A percentile compares a stretch with the other conserved stretches of the same genome.
These are phyloP conservation scores for Eudorina sp. DNA, from an alignment of 139 green algal species.

Conservation along the genomic window DNA sequence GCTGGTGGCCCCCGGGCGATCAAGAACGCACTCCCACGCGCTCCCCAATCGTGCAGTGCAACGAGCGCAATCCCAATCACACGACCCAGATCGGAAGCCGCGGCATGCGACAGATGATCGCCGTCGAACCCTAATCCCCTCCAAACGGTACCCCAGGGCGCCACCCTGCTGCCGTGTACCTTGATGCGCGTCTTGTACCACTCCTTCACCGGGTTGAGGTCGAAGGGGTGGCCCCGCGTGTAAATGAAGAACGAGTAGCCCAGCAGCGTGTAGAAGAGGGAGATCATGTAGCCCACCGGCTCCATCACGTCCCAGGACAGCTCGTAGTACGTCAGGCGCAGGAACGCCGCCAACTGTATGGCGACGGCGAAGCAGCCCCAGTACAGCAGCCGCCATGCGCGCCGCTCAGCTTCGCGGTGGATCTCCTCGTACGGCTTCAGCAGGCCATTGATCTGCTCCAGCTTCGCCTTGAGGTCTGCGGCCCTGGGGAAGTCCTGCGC, in stretches of 20 bases:
- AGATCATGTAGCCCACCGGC: constrained; percentile 59
- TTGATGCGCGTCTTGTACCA: constrained; percentile 47
- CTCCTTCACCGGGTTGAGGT: constrained; percentile 52
- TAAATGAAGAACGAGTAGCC: constrained; percentile 61
- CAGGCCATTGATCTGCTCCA: constrained; percentile 36
- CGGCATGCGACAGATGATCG: no score
- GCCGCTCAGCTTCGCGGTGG: neutral
- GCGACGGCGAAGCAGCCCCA: constrained; percentile 30
- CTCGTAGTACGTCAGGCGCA: constrained; percentile 52
- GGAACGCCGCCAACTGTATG: constrained; percentile 46
- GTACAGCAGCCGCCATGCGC: constrained; percentile 7
- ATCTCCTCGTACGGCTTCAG: constrained; percentile 18
- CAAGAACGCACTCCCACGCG: no score
- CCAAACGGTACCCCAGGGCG: no score
- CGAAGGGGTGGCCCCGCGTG: constrained; percentile 44
- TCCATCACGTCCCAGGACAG: constrained; percentile 53
- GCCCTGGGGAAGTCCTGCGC: constrained; percentile 24
- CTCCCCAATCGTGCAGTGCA: no score
- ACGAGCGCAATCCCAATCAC: no score
- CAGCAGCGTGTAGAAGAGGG: constrained; percentile 54
- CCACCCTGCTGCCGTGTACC: no score
- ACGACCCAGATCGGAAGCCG: no score
- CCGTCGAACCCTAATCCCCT: no score
- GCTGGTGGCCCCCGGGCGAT: no score
- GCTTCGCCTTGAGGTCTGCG: constrained; percentile 3